Conservation (phyloP, 2,329 filamentous ascomycete species). For the Fusarium pseudocircinatum region DNA sequence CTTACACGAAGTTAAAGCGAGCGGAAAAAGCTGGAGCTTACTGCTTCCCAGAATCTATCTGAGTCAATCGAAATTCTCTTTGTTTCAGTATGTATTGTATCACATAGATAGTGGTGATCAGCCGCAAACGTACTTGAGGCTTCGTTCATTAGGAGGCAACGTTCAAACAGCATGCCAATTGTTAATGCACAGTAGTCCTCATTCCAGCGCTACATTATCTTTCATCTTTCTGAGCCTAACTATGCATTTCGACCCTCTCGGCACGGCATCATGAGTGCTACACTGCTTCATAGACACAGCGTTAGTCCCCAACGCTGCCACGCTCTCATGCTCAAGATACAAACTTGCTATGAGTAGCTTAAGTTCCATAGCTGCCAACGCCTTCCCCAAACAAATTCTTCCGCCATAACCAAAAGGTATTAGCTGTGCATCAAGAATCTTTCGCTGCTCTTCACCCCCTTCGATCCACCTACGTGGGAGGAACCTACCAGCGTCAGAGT, state of each 20-base stretch:
- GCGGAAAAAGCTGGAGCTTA: fast-evolving
- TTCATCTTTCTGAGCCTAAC: background rate
- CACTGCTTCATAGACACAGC: background rate
- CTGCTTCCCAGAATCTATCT: no score
- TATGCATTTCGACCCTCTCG: background rate
- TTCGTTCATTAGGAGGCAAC: background rate
- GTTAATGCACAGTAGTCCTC: background rate
- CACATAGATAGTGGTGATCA: no score
- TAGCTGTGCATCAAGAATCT: background rate
- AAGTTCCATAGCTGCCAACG: background rate
- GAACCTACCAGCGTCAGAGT: background rate
- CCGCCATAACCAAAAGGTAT: background rate
- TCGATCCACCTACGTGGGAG: background rate
- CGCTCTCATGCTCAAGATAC: background rate
- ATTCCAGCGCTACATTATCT: fast-evolving
- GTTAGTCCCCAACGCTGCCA: background rate
- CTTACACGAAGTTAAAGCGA: background rate
- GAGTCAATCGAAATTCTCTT: no score
- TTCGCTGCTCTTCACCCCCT: background rate
- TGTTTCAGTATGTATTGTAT: fast-evolving
- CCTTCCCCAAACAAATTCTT: background rate
- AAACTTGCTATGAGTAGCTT: background rate
- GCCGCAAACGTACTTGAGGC: background rate
- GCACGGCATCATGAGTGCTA: background rate
- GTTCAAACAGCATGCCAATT: background rate